These are phyloP conservation scores for Colletotrichum navitas DNA, from an alignment of 2,329 filamentous ascomycete species.

Conservation along the genomic window DNA sequence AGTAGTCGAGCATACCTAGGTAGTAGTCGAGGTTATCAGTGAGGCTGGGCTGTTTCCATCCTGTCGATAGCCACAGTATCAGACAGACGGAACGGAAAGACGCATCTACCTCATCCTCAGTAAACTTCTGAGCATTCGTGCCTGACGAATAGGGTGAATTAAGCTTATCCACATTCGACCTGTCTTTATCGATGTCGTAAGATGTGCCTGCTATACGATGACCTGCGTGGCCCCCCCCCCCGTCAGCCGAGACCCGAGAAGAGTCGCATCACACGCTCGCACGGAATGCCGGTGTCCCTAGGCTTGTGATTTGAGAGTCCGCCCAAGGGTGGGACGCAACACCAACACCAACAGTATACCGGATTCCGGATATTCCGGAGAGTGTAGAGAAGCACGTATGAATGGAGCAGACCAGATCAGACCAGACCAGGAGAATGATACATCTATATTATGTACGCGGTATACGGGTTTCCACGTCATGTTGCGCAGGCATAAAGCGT, in stretches of 20 bases:
- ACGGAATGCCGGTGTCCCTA: background rate
- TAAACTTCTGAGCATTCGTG: background rate
- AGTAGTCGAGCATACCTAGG: too few species aligned
- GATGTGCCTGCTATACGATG: background rate
- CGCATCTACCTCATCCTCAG: background rate
- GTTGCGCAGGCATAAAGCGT: slow-evolving; percentile 28
- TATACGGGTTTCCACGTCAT: slow-evolving; percentile 8
- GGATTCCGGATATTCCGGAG: background rate
- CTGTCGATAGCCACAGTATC: background rate
- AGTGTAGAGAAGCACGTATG: background rate
- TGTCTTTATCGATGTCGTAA: background rate
- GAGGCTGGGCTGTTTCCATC: slow-evolving; percentile 11
- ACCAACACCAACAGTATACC: background rate
- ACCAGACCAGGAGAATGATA: too few species aligned
- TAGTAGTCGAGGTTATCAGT: too few species aligned
- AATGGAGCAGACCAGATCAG: background rate
- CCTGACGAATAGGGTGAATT: background rate
- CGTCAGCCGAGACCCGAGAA: background rate
- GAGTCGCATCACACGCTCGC: background rate
- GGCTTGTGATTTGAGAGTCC: background rate
- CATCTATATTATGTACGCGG: too few species aligned
- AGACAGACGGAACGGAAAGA: background rate
- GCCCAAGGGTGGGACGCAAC: too few species aligned
- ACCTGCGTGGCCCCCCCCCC: background rate
- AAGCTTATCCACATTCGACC: background rate